Percentiles rank a stretch among this genome's conserved stretches.
Evolutionary conservation across 306 rosid genomes (phyloP).

Genomic region (Luffa acutangula): DNA sequence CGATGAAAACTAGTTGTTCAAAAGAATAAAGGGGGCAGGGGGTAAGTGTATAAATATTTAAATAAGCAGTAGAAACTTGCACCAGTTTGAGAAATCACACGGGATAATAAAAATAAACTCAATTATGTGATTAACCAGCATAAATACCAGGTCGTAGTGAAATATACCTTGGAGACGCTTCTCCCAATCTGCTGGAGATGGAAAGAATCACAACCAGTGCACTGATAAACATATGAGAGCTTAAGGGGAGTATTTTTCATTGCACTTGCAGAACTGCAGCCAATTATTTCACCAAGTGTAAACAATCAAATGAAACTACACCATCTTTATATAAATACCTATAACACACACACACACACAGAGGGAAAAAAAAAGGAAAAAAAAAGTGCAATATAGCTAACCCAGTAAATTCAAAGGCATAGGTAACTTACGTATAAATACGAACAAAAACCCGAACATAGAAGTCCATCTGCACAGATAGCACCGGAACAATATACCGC

Average conservation of each 20-base stretch:
- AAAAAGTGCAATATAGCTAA: neutral
- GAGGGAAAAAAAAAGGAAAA: neutral
- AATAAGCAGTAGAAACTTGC: neutral
- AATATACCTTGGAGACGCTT: slow-evolving; percentile 66
- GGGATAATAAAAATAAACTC: neutral
- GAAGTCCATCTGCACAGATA: slow-evolving; percentile 87
- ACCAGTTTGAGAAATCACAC: neutral
- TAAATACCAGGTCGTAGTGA: neutral
- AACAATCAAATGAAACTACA: slow-evolving; percentile 1
- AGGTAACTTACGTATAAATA: slow-evolving; percentile 54
- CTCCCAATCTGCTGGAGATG: slow-evolving; percentile 89
- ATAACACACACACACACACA: neutral
- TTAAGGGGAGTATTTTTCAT: slow-evolving; percentile 93
- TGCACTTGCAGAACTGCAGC: slow-evolving; percentile 86
- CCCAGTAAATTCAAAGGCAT: neutral
- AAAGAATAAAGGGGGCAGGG: neutral
- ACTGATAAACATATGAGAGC: slow-evolving; percentile 95
- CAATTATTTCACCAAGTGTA: slow-evolving; percentile 22
- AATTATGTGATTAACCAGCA: neutral
- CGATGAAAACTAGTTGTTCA: neutral
- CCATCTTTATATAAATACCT: neutral
- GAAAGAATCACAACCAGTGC: slow-evolving; percentile 94
- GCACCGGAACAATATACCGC: slow-evolving; percentile 89
- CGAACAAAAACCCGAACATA: slow-evolving; percentile 94
- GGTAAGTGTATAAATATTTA: neutral